Base-by-base conservation (phyloP, 1,284 basidiomycete species). In the Ceratobasidium theobromae region DNA sequence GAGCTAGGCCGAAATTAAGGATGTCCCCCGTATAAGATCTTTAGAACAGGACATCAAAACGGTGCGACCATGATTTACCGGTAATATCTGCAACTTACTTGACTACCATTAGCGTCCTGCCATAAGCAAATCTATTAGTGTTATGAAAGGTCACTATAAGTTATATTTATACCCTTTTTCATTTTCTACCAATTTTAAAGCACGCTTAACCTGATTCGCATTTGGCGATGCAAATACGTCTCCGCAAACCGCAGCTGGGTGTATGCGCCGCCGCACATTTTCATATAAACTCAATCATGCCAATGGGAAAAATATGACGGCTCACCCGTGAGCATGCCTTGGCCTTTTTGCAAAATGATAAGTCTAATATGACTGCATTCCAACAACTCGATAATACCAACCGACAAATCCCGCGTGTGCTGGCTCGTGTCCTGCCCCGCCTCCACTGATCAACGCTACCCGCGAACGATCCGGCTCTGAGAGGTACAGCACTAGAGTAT, bases 341-440 rank as follows among this genome's bases (percentile, higher is more conserved):
- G 76, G 43, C 93, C 91, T 84, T 77, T 84, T 69, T 71, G 28
- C 2, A 27, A 25, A 40, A 12, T 18, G 8, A 35, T 14, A n/a
- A 21, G 3, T 11, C n/a, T 4, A 40, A n/a, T 32, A 27, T 4
- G 12, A 40, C 38, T 28, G 45, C 8, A 33, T 48, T 40, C 30
- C 6, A 16, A 35, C 12, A 5, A 32, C 27, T 25, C 18, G n/a
- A 14, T 25, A 53, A 65, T 6, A 67, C 76, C 68, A 68, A 88
- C 88, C 89, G 30, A 91, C 89, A 71, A 89, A 93, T 1, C 86
- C 89, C 16, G 90, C 84, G 76, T 94, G 89, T 18, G 92, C 84
- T 25, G 94, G 94, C 73, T 96, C 94, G 75, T 96, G 94, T 1
- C 95, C 95, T 33, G 89, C 88, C 40, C 94, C 94, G 25, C 95